Evolutionary conservation across 2,329 filamentous ascomycete species (phyloP).

Genomic region (Cordyceps cateniannulata): DNA sequence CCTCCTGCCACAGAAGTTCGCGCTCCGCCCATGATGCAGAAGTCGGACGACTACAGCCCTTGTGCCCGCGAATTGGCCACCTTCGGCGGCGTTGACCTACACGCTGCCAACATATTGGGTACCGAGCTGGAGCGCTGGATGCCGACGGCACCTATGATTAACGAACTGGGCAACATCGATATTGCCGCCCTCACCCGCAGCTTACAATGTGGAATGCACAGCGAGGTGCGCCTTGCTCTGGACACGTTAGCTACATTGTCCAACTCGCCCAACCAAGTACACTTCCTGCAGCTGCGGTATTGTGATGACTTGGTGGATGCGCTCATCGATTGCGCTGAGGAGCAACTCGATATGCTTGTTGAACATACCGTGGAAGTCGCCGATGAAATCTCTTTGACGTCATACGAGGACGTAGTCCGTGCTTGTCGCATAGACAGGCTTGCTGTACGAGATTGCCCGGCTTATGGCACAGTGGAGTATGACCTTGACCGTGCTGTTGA

Average conservation of each 20-base stretch:
- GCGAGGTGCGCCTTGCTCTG: constrained; percentile 82
- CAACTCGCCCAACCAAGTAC: constrained; percentile 54
- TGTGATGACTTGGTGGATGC: constrained; percentile 88
- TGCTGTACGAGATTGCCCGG: constrained; percentile 62
- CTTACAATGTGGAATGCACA: constrained; percentile 81
- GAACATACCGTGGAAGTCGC: constrained; percentile 81
- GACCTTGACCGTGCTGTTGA: constrained; percentile 83
- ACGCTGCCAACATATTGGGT: constrained; percentile 57
- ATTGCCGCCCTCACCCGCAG: constrained; percentile 84
- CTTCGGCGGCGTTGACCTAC: constrained; percentile 67
- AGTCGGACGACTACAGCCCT: constrained; percentile 49
- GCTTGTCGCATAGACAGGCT: constrained; percentile 70
- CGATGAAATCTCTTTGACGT: constrained; percentile 72
- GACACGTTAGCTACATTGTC: constrained; percentile 71
- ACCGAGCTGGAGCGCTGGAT: constrained; percentile 61
- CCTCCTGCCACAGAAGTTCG: constrained; percentile 17
- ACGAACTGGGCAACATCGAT: constrained; percentile 82
- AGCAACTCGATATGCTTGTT: constrained; percentile 76
- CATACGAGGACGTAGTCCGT: constrained; percentile 83
- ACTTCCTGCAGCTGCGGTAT: constrained; percentile 60
- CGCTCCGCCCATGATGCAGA: constrained; percentile 33
- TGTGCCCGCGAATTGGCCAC: constrained; percentile 48
- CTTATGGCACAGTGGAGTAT: constrained; percentile 71
- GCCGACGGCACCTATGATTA: constrained; percentile 66
- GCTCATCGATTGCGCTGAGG: constrained; percentile 83